Conservation (phyloP, 176 grass and related monocot species). For the Oryza coarctata region DNA sequence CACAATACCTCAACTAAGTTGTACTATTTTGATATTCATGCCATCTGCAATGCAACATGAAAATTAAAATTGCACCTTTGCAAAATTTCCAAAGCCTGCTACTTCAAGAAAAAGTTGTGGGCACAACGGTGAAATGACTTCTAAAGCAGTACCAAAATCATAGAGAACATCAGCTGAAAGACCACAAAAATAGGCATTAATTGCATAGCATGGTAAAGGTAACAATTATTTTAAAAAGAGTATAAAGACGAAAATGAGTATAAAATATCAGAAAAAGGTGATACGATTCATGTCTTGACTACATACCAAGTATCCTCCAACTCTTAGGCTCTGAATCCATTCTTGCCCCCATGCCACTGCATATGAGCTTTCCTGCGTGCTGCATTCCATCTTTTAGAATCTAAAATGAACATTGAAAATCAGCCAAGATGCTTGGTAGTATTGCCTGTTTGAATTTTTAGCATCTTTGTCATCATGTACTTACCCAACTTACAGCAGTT, state of each 20-base stretch:
- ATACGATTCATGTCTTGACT: neutral
- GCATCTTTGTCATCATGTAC: slow-evolving; percentile 26
- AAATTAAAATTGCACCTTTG: slow-evolving; percentile 63
- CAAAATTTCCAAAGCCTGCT: slow-evolving; percentile 88
- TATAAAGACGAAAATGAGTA: neutral
- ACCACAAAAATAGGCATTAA: slow-evolving; percentile 1
- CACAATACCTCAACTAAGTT: neutral
- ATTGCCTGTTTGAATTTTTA: slow-evolving; percentile 25
- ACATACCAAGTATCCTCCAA: slow-evolving; percentile 93
- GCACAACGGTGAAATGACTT: slow-evolving; percentile 89
- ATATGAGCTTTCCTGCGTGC: slow-evolving; percentile 95
- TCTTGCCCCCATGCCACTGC: slow-evolving; percentile 85
- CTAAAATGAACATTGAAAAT: slow-evolving; percentile 51
- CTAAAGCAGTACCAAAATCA: slow-evolving; percentile 87
- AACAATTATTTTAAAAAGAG: neutral
- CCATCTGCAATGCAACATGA: neutral
- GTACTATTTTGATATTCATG: neutral
- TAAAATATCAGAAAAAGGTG: slow-evolving; percentile 13
- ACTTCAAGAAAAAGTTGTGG: slow-evolving; percentile 98
- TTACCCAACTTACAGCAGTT: slow-evolving; percentile 96
- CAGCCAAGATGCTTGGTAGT: slow-evolving; percentile 2
- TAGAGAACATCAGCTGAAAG: slow-evolving; percentile 95
- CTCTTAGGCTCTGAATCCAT: slow-evolving; percentile 99
- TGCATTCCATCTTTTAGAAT: slow-evolving; percentile 99
- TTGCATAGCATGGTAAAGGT: slow-evolving; percentile 2